A percentile compares a stretch with the other conserved stretches of the same genome.
These are phyloP conservation scores for Geoglossum cookeanum DNA, from an alignment of 2,329 filamentous ascomycete species.

Conservation along the genomic window DNA sequence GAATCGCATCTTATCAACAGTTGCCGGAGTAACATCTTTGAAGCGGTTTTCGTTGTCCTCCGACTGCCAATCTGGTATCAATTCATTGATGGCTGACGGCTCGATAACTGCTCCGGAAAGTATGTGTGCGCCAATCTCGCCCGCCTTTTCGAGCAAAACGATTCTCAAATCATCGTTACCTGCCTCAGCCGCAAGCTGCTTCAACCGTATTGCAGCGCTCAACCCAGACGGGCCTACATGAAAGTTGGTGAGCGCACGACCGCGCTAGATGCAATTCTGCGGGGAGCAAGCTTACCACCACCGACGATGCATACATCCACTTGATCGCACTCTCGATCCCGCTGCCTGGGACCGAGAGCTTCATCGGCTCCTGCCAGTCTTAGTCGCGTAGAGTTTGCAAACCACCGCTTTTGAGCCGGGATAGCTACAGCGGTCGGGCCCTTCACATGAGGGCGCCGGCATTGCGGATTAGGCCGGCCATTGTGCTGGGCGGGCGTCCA, in stretches of 20 bases:
- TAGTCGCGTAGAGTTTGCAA: background rate
- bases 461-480: background rate
- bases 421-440: background rate
- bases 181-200: slow-evolving; percentile 84
- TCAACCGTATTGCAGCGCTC: slow-evolving; percentile 79
- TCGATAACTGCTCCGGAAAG: slow-evolving; percentile 91
- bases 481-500: background rate
- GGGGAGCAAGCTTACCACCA: slow-evolving; percentile 36
- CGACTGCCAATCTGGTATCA: slow-evolving; percentile 83
- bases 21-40: slow-evolving; percentile 68
- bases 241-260: background rate
- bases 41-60: slow-evolving; percentile 80
- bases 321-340: slow-evolving; percentile 78
- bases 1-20: slow-evolving; percentile 78
- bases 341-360: background rate
- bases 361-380: background rate
- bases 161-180: slow-evolving; percentile 95
- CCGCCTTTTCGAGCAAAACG: slow-evolving; percentile 81
- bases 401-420: background rate
- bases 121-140: slow-evolving; percentile 86
- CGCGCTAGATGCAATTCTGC: background rate
- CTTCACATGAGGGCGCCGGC: background rate
- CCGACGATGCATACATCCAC: slow-evolving; percentile 96
- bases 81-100: slow-evolving; percentile 69
- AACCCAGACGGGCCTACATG: slow-evolving; percentile 63